Evolutionary conservation across 371 early-diverging fungal genomes (phyloP), one percentile per base, ranked within the genome.

Genomic region (Lichtheimia corymbifera): DNA sequence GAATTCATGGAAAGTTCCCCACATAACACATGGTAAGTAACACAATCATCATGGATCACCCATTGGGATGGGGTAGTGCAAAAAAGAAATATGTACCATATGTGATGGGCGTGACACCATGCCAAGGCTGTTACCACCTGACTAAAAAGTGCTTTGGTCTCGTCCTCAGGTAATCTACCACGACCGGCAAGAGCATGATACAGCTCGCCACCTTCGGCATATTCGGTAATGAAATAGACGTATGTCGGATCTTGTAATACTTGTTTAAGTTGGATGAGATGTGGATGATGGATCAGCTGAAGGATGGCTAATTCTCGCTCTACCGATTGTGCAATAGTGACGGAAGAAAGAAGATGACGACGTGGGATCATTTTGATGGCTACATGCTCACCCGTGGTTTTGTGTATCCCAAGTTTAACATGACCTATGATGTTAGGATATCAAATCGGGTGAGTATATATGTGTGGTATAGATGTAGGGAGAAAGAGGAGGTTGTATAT

Each of bases 71-170:
- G 35, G 5, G 35, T 35, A 35, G 35, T 35, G 35, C 35, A 35
- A 35, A 35, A 35, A 35, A 11, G 11, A 35, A 35, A 35, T 35
- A 9, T 35, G 50, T 73, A 79, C 79, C 79, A 79, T 45, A 79
- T 79, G 18, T 72, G 67, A 64, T 72, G 72, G 15, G 61, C 58
- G 72, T 99, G 99, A 64, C 96, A 95, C 76, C 90, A 98, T 44
- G 94, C 91, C 41, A 99, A 76, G 1, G 94, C 99, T 41, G 82
- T 88, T 40, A 95, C 85, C 49, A 99, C 92, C 76, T 99, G 98
- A 65, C 88, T 87, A 71, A 98, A 98, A 55, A 95, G 92, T 14
- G 66, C 66, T 56, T 90, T 85, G 4, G 97, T 97, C 62, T 95
- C 94, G 12, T 61, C 65, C 64, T 99, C 99, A 4, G 65, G 52